Base-by-base conservation (phyloP, 192 early-diverging fungal species). In the Pilobolus umbonatus region DNA sequence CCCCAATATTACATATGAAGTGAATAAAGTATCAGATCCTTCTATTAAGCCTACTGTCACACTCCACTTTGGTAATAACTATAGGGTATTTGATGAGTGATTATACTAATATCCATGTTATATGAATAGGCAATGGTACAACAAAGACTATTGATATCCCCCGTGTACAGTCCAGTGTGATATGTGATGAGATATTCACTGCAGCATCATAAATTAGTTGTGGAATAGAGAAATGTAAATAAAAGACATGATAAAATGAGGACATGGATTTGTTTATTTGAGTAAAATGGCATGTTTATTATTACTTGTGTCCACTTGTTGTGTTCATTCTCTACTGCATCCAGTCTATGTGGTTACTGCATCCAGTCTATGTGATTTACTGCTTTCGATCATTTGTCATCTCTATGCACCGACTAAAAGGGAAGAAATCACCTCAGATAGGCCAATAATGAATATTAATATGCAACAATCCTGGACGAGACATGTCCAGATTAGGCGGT, bases 401-500 rank as follows among this genome's bases (percentile, higher is more conserved):
- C n/a, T n/a, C n/a, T n/a, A n/a, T n/a, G n/a, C n/a, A n/a, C n/a
- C n/a, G n/a, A n/a, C n/a, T n/a, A n/a, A n/a, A n/a, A n/a, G n/a
- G n/a, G n/a, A n/a, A 6, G 67, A 56, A 19, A 55, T 9, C 4
- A 68, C 45, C 22, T 68, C 26, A 15, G 72, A 68, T 17, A 69
- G 29, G 19, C 80, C 77, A 39, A 82, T 53, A 19, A 79, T 66
- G 31, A 79, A 82, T 6, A 79, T 66, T 2, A 82, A 40, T 1
- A 79, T 62, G 19, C 65, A 72, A n/a, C 70, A 49, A 57, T 82
- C 80, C 31, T 71, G 73, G n/a, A 73, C 78, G 12, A 82, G 53
- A 5, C 73, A 76, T 9, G 74, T 65, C 80, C 80, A 82, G 48
- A 82, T 75, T 15, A 77, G 51, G 6, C 73, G 68, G 42, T 82